A percentile compares a stretch with the other conserved stretches of the same genome.
Evolutionary conservation across 352 stramenopile species (phyloP).

Genomic region (Globisporangium perplexum): DNA sequence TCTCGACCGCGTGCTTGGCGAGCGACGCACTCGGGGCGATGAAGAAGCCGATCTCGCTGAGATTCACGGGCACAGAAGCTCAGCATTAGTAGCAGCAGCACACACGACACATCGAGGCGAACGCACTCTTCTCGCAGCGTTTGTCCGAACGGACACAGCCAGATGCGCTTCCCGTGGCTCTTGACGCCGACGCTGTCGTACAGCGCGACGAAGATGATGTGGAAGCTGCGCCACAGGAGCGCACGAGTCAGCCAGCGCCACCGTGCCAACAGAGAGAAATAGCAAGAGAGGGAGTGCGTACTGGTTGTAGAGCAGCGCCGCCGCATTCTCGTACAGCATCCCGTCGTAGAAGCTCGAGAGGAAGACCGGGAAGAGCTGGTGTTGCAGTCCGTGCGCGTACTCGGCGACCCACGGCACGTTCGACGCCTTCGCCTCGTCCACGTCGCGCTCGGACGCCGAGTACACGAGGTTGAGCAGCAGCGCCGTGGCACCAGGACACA

Average conservation of each 20-base stretch:
- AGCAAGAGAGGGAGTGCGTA: conserved; percentile 14
- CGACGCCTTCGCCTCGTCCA: conserved; percentile 25
- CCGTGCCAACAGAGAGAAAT: background rate
- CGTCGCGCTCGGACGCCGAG: conserved; percentile 31
- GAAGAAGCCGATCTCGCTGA: conserved; percentile 44
- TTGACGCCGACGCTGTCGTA: conserved; percentile 30
- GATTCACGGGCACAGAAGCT: background rate
- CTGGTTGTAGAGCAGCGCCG: conserved; percentile 34
- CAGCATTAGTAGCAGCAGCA: background rate
- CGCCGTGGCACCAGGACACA: conserved; percentile 44
- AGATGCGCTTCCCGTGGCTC: conserved; percentile 20
- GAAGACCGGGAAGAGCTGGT: conserved; percentile 45
- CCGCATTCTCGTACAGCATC: conserved; percentile 28
- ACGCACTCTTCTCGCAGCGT: conserved; percentile 34
- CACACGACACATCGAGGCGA: background rate
- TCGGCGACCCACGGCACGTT: conserved; percentile 48
- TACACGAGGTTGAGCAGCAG: conserved; percentile 60
- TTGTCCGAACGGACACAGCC: conserved; percentile 32
- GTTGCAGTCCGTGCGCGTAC: conserved; percentile 45
- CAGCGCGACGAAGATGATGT: conserved; percentile 35
- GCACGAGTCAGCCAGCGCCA: background rate
- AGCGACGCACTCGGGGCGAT: conserved; percentile 37
- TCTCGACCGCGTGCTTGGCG: conserved; percentile 35
- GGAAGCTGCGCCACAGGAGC: conserved; percentile 20
- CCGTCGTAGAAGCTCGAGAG: conserved; percentile 36